Base-by-base conservation (phyloP, 2,329 filamentous ascomycete genomes). In the Curvularia hawaiiensis region DNA sequence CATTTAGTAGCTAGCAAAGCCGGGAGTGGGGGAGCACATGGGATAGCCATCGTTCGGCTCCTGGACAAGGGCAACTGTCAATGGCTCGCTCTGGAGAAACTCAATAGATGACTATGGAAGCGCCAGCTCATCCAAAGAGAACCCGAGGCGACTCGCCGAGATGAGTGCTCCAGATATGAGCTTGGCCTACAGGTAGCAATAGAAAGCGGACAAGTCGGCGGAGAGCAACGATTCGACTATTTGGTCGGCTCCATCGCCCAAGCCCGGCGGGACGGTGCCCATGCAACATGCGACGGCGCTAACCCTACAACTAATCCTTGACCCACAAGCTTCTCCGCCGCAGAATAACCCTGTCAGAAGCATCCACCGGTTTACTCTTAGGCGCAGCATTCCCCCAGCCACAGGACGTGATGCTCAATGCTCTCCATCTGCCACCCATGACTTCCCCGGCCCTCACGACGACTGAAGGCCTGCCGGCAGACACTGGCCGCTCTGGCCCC, bases 391-490 rank as follows among this genome's bases (percentile, higher is more conserved):
- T 46, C 54, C 66, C 66, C 67, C 65, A 69, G 66, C 66, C 67
- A 69, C 67, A 70, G 63, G 40, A 50, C 58, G 35, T 35, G 47
- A 50, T 50, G 24, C 47, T 40, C 35, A 24, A 70, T 67, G 66
- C 58, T 65, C 65, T 61, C 66, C 62, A 67, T 61, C 66, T 64
- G 65, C 62, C 62, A 68, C 65, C 55, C 65, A 77, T 77, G 75
- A 71, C 72, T 63, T 72, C 71, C 61, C 66, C 74, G 59, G 61
- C 67, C 59, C 67, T 68, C 55, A 70, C 72, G 50, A 68, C 60
- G 56, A 59, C 70, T 58, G 73, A 77, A 54, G 63, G 62, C 59
- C 67, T 69, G 49, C 62, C 64, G 60, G 61, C 67, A 68, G 69
- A 64, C 62, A 63, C 66, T 57, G 64, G 60, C 60, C 69, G 66